Conservation (phyloP, 2,329 filamentous ascomycete genomes). For the Lachnellula occidentalis region DNA sequence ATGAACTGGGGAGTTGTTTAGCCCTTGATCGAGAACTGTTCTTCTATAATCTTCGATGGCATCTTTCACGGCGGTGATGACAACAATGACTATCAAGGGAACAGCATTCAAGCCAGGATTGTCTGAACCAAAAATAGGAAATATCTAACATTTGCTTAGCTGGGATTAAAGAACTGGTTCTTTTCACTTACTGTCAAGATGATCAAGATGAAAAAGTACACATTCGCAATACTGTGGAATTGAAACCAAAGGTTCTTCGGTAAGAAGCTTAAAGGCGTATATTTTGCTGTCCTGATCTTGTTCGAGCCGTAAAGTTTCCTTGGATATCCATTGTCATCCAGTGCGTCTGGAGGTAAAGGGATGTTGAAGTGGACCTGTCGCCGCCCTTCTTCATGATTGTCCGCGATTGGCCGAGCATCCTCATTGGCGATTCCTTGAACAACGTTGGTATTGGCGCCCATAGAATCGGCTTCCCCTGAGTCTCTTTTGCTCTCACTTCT, state of each 20-base stretch:
- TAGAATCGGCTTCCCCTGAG: slow-evolving; percentile 32
- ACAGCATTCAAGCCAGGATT: slow-evolving; percentile 88
- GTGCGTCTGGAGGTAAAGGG: slow-evolving; percentile 66
- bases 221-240: slow-evolving; percentile 97
- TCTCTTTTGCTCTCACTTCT: slow-evolving; percentile 63
- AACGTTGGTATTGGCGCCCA: slow-evolving; percentile 18
- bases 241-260: slow-evolving; percentile 97
- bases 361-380: slow-evolving; percentile 80
- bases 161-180: neutral
- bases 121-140: slow-evolving; percentile 87
- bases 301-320: slow-evolving; percentile 70
- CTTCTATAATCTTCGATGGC: slow-evolving; percentile 91
- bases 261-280: slow-evolving; percentile 89
- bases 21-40: slow-evolving; percentile 82
- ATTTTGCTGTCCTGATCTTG: slow-evolving; percentile 97
- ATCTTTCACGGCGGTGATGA: slow-evolving; percentile 87
- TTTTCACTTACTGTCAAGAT: slow-evolving; percentile 75
- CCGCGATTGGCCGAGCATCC: slow-evolving; percentile 29
- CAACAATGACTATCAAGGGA: slow-evolving; percentile 86
- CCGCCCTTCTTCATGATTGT: slow-evolving; percentile 34
- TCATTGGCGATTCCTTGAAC: slow-evolving; percentile 24
- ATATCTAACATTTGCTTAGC: slow-evolving; percentile 59
- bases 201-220: slow-evolving; percentile 96
- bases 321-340: slow-evolving; percentile 77
- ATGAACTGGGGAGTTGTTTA: slow-evolving; percentile 96